A percentile compares a stretch with the other conserved stretches of the same genome.
Conservation (phyloP, 169 alveolate genomes). For the Perkinsus chesapeaki region DNA sequence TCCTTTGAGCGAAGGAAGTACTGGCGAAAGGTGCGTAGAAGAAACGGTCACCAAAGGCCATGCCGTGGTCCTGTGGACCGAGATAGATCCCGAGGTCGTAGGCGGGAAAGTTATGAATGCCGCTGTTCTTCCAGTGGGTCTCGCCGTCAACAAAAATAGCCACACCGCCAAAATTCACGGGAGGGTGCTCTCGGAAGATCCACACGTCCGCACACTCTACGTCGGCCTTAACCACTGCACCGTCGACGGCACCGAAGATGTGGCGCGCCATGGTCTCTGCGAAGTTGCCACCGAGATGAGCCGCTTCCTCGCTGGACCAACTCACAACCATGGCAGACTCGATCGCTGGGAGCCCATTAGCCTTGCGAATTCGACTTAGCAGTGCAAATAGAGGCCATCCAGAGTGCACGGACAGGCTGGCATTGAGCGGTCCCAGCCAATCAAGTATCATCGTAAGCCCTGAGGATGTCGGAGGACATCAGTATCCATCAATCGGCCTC, state of each 20-base stretch:
- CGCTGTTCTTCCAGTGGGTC: not conserved
- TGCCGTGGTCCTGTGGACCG: not conserved
- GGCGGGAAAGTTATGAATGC: not conserved
- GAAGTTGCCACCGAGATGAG: not conserved
- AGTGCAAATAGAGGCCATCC: not conserved
- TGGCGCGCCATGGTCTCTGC: not conserved
- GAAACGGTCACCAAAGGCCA: not conserved
- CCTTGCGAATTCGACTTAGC: not conserved
- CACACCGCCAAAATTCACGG: not conserved
- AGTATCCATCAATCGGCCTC: not conserved
- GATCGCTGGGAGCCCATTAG: not conserved
- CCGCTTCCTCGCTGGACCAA: not conserved
- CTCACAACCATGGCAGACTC: not conserved
- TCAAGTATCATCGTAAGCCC: not conserved
- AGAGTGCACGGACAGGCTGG: not conserved
- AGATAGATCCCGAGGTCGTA: not conserved
- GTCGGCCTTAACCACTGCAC: not conserved
- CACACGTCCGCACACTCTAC: not conserved
- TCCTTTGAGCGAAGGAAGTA: not conserved
- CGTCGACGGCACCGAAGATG: not conserved
- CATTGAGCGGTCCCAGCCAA: not conserved
- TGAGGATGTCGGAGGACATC: not conserved
- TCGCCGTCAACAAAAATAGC: not conserved
- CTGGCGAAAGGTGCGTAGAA: not conserved
- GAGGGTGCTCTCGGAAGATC: not conserved